Evolutionary conservation across 2,329 filamentous ascomycete genomes (phyloP), one percentile per base, ranked within the genome.

Genomic region (Ophiognomonia clavigignenti-juglandacearum): DNA sequence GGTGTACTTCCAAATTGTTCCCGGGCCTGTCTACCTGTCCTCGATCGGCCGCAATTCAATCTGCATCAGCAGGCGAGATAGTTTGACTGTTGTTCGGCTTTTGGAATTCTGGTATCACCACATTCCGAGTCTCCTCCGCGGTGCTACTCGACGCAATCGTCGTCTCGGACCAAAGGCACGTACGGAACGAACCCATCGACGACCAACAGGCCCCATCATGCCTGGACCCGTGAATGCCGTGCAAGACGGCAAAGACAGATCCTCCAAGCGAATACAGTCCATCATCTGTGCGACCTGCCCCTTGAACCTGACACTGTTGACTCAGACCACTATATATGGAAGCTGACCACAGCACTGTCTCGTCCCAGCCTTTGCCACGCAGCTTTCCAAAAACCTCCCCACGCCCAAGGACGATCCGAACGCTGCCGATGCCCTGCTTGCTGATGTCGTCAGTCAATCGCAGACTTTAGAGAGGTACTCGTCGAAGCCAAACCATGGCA

Each of bases 371-470:
- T 53, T 53, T 22, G 43, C 43, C 11, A 43, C 42, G 18, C 50
- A 59, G 32, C 53, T 67, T 35, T 57, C 58, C 43, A 54, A 53
- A 45, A 52, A 60, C 36, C 54, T 64, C 9, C 56, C 60, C 20
- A 56, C 51, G 32, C 51, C 61, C 45, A 56, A 56, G 35, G 43
- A 51, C 27, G 53, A 59, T 23, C 27, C 57, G 10, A 53, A 64
- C 1, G 52, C 47, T 22, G 42, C 61, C 11, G 55, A 59, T 14
- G 57, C 66, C 3, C 60, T 78, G 0, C 60, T 65, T 24, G 47
- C 59, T 2, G 66, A 76, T 16, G 62, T 78, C 23, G 63, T 70
- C 27, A 63, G 61, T 7, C 64, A 67, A 9, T 63, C 72, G 34
- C 54, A 57, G 8, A 50, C 53, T n/a, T 51, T 68, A 35, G 63